Conservation (phyloP, 192 early-diverging fungal genomes). For the Phlyctochytrium planicorne region DNA sequence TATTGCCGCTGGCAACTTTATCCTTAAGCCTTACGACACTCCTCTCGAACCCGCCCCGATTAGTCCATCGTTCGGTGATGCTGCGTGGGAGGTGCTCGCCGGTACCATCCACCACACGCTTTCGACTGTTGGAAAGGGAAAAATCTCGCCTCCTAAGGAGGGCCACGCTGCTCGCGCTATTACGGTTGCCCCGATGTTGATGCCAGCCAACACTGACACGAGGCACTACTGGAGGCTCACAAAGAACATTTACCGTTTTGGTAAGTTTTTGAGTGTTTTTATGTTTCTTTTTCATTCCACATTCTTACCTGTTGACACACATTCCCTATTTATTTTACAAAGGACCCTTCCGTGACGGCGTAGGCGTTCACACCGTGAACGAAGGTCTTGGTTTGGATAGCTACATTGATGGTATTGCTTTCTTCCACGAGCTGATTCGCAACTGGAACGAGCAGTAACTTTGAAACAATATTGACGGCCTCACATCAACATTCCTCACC, state of each 20-base stretch:
- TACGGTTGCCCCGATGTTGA: conserved; percentile 36
- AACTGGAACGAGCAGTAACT: conserved; percentile 17
- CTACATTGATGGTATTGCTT: conserved; percentile 26
- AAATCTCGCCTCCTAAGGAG: not conserved
- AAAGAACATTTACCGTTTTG: conserved; percentile 37
- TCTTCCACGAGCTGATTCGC: conserved; percentile 45
- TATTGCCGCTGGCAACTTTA: conserved; percentile 8
- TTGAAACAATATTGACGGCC: no score
- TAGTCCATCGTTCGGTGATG: conserved; percentile 1
- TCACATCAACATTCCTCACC: no score
- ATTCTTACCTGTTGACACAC: no score
- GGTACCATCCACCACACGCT: conserved; percentile 33
- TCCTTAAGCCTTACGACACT: conserved; percentile 10
- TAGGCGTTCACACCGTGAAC: conserved; percentile 24
- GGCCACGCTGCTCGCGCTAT: conserved; percentile 1
- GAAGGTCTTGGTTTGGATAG: conserved; percentile 2
- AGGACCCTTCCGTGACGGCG: not conserved
- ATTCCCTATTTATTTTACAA: no score
- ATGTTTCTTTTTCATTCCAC: not conserved
- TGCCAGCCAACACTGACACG: conserved; percentile 47
- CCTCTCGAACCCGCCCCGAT: conserved; percentile 38
- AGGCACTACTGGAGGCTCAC: conserved; percentile 38
- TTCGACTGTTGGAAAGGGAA: not conserved
- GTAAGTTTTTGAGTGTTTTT: not conserved
- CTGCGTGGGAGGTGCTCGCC: conserved; percentile 31